A percentile compares a stretch with the other conserved stretches of the same genome.
Conservation (phyloP, 345 rosid genomes). For the Cardamine resedifolia region DNA sequence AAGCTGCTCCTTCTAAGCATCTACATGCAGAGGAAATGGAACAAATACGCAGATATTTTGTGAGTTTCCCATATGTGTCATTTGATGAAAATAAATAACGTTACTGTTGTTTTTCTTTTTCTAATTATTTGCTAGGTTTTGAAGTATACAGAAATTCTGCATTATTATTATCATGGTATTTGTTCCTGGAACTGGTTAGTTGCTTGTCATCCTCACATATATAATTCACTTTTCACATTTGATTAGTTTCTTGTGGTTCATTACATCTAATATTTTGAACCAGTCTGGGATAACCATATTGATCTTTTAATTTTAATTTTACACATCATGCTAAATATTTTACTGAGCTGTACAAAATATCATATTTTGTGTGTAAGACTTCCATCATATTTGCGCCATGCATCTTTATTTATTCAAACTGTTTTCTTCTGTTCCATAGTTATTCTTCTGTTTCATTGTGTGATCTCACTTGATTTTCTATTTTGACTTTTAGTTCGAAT, state of each 20-base stretch:
- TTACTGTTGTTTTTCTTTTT: no score
- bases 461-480: not conserved
- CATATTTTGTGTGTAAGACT: not conserved
- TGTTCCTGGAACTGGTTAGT: slow-evolving; percentile 98
- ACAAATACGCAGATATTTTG: no score
- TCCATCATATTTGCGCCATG: slow-evolving; percentile 3
- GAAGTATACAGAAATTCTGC: slow-evolving; percentile 93
- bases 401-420: not conserved
- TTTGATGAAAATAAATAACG: no score
- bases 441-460: slow-evolving; percentile 3
- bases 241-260: slow-evolving; percentile 5
- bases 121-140: no score
- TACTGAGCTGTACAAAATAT: slow-evolving; percentile 2
- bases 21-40: no score
- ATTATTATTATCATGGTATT: slow-evolving; percentile 92
- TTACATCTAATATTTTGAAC: slow-evolving; percentile 6
- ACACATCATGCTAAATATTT: not conserved
- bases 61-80: no score
- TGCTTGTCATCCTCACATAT: slow-evolving; percentile 26
- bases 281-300: no score
- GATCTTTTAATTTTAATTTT: not conserved
- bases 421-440: not conserved
- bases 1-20: slow-evolving; percentile 45
- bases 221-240: not conserved
- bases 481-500: slow-evolving; percentile 11